A percentile compares a stretch with the other conserved stretches of the same genome.
These are phyloP conservation scores for Aureobasidium sp. DNA, from an alignment of 2,329 filamentous ascomycete genomes.

Conservation along the genomic window DNA sequence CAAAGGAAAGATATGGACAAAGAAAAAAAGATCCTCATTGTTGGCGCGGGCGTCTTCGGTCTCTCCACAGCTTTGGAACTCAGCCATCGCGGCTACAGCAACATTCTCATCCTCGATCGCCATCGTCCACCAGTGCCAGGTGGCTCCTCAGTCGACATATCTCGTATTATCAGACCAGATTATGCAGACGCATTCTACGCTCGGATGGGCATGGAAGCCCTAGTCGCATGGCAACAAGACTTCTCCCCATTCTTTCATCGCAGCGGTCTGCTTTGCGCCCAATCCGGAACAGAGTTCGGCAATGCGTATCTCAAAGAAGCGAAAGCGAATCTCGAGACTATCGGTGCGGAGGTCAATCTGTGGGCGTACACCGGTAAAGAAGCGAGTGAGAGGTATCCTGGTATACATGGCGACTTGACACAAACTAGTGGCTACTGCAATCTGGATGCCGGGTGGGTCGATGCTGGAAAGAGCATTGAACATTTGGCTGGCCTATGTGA, in stretches of 20 bases:
- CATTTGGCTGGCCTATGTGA: neutral
- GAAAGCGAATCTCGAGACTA: neutral
- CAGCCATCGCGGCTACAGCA: slow-evolving; percentile 21
- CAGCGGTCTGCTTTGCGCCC: neutral
- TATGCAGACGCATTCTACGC: slow-evolving; percentile 28
- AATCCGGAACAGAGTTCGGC: neutral
- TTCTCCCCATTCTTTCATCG: neutral
- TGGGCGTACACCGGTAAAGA: neutral
- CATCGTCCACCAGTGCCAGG: slow-evolving; percentile 20
- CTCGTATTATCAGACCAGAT: slow-evolving; percentile 33
- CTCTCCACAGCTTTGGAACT: slow-evolving; percentile 32
- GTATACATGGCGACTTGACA: neutral
- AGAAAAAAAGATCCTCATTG: slow-evolving; percentile 15
- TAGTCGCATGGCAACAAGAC: neutral
- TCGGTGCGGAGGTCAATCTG: neutral
- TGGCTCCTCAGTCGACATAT: slow-evolving; percentile 32
- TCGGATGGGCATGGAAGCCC: slow-evolving; percentile 26
- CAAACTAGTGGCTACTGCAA: neutral
- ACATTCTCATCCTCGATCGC: slow-evolving; percentile 23
- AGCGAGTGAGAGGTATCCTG: neutral
- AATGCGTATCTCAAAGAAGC: neutral
- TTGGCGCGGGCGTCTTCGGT: slow-evolving; percentile 29
- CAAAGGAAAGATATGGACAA: neutral
- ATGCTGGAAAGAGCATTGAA: neutral
- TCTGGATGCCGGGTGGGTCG: neutral